Percentiles rank a stretch among this genome's conserved stretches.
Evolutionary conservation across 305 asterid genomes (phyloP).

Genomic region (Solanum chacoense): DNA sequence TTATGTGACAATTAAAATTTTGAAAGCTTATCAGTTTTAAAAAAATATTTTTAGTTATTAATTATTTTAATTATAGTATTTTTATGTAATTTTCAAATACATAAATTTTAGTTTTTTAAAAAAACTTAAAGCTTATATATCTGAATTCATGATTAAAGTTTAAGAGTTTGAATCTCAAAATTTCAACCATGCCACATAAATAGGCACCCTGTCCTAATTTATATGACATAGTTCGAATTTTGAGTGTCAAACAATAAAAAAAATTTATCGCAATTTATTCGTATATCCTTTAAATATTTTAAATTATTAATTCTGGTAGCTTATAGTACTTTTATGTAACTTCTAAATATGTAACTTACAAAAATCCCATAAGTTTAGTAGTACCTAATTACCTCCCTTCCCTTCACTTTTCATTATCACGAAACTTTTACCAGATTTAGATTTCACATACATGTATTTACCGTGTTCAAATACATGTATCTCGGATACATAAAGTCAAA

Average conservation of each 20-base stretch:
- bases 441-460: not conserved
- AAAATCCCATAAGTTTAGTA: not conserved
- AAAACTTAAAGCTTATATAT: not conserved
- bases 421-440: too few species aligned
- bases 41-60: too few species aligned
- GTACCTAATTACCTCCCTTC: not conserved
- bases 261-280: accelerated
- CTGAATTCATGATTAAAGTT: not conserved
- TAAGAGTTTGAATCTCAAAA: not conserved
- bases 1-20: too few species aligned
- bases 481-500: too few species aligned
- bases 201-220: not conserved
- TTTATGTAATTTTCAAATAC: not conserved
- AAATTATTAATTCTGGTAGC: not conserved
- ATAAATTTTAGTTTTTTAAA: not conserved
- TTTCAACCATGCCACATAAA: not conserved
- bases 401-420: not conserved
- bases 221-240: not conserved
- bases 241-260: not conserved
- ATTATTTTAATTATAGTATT: too few species aligned
- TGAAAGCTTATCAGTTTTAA: too few species aligned
- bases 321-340: not conserved
- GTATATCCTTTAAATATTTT: not conserved
- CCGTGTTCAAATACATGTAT: too few species aligned
- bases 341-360: not conserved